Evolutionary conservation across 441 rosid species (phyloP).

Genomic region (California macrophylla): DNA sequence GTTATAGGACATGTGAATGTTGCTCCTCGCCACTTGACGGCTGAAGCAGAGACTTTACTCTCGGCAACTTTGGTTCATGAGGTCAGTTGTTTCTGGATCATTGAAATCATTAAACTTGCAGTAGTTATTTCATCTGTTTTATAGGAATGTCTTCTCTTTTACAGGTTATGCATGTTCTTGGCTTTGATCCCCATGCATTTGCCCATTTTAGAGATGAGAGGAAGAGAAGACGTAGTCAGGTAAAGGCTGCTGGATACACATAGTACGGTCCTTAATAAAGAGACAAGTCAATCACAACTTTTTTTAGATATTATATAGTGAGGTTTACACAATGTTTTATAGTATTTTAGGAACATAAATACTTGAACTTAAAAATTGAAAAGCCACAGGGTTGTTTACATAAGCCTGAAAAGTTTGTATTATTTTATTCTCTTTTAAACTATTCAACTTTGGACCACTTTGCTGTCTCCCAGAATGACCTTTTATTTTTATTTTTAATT

Average conservation of each 20-base stretch:
- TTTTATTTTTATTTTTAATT: too few species aligned
- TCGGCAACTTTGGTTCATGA: conserved; percentile 95
- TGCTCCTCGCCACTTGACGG: conserved; percentile 96
- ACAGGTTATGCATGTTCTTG: conserved; percentile 98
- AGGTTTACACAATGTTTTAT: neutral
- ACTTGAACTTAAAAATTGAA: neutral
- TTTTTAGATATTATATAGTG: neutral
- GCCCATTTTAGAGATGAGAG: conserved; percentile 97
- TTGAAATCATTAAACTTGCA: conserved; percentile 6
- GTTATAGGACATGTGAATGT: conserved; percentile 89
- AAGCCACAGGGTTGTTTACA: neutral
- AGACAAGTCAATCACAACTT: neutral
- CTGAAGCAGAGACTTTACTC: conserved; percentile 89
- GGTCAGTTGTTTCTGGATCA: conserved; percentile 30
- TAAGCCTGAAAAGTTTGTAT: neutral
- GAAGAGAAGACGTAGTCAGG: conserved; percentile 88
- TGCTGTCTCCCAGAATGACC: neutral
- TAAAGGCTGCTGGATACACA: conserved; percentile 19
- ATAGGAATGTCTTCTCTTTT: conserved; percentile 13
- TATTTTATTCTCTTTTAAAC: neutral
- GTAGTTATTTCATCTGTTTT: conserved; percentile 9
- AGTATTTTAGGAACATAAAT: neutral
- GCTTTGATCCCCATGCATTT: conserved; percentile 98
- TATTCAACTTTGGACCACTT: neutral
- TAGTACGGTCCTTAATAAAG: neutral